Conservation (phyloP, 2,329 filamentous ascomycete species). For the Xylariaceae sp. region DNA sequence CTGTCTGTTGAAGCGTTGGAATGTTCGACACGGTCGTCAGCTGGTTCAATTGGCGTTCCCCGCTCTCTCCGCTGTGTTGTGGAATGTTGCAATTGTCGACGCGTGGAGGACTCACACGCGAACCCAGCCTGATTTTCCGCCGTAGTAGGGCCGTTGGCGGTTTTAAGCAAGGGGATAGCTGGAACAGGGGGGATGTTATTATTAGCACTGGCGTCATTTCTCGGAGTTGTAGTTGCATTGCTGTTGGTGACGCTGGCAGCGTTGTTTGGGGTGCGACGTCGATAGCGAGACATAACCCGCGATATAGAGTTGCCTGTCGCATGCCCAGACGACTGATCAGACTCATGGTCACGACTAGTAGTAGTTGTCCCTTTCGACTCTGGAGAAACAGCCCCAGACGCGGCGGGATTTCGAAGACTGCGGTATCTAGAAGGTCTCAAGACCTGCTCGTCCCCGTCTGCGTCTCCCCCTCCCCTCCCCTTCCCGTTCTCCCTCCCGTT, state of each 20-base stretch:
- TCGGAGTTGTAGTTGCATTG: constrained; percentile 27
- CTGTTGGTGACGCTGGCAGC: constrained; percentile 20
- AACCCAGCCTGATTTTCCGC: constrained; percentile 3
- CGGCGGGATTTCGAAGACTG: constrained; percentile 31
- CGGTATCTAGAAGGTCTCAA: constrained; percentile 34
- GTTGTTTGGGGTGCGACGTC: constrained; percentile 28
- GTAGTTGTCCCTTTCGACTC: constrained; percentile 16
- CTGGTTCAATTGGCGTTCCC: constrained; percentile 14
- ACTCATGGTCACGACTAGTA: constrained; percentile 15
- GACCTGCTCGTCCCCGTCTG: constrained; percentile 15
- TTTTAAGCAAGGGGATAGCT: constrained; percentile 28
- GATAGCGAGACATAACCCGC: constrained; percentile 35
- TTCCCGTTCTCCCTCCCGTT: background rate
- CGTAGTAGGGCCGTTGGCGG: constrained; percentile 13
- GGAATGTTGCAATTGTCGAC: constrained; percentile 23
- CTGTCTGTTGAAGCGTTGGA: constrained; percentile 19
- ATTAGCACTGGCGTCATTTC: constrained; percentile 25
- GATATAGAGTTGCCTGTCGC: constrained; percentile 28
- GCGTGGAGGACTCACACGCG: constrained; percentile 12
- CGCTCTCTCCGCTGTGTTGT: constrained; percentile 16
- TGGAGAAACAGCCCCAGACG: constrained; percentile 25
- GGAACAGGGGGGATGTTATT: constrained; percentile 30
- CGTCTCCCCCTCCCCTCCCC: background rate
- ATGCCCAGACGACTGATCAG: constrained; percentile 17
- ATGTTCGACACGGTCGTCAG: constrained; percentile 11